Percentiles rank a stretch among this genome's conserved stretches.
These are phyloP conservation scores for Chaetomium olivaceum DNA, from an alignment of 2,329 filamentous ascomycete species.

Conservation along the genomic window DNA sequence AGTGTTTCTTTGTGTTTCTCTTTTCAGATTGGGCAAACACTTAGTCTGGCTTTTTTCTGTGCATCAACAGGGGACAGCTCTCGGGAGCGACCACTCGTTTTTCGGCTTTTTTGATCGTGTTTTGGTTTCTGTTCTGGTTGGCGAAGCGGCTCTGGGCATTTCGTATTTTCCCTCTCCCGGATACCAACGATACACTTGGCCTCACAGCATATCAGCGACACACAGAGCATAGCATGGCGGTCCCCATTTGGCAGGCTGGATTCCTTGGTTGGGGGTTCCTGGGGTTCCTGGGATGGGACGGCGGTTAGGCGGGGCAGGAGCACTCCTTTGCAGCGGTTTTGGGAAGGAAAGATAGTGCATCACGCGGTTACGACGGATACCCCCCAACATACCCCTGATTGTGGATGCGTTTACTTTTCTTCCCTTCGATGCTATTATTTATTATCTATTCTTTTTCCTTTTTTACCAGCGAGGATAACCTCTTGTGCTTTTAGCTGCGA, in stretches of 20 bases:
- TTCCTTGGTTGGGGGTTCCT: slow-evolving; percentile 7
- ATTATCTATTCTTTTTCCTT: slow-evolving; percentile 12
- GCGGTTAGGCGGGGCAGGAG: slow-evolving; percentile 1
- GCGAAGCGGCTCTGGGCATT: slow-evolving; percentile 19
- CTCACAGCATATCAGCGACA: slow-evolving; percentile 32
- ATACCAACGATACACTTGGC: slow-evolving; percentile 36
- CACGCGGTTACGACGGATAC: slow-evolving; percentile 34
- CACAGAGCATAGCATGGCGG: slow-evolving; percentile 31
- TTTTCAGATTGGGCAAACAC: slow-evolving; percentile 28
- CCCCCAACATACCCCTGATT: slow-evolving; percentile 27
- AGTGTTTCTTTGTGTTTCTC: slow-evolving; percentile 8
- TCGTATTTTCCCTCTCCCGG: slow-evolving; percentile 25
- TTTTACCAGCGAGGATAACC: slow-evolving; percentile 7
- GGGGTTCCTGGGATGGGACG: slow-evolving; percentile 13
- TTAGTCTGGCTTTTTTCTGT: slow-evolving; percentile 20
- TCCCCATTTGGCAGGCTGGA: slow-evolving; percentile 15
- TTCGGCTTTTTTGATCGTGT: slow-evolving; percentile 14
- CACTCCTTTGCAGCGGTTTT: slow-evolving; percentile 20
- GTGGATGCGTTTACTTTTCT: slow-evolving; percentile 19
- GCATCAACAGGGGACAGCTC: slow-evolving; percentile 24
- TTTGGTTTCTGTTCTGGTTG: slow-evolving; percentile 20
- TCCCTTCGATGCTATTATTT: slow-evolving; percentile 15
- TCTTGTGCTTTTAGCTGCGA: not conserved
- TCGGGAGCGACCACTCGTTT: slow-evolving; percentile 18
- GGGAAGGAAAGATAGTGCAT: slow-evolving; percentile 32